phyloP scores from a whole-genome alignment of 73 alveolate species.

The Symbiodinium pilosum region DNA sequence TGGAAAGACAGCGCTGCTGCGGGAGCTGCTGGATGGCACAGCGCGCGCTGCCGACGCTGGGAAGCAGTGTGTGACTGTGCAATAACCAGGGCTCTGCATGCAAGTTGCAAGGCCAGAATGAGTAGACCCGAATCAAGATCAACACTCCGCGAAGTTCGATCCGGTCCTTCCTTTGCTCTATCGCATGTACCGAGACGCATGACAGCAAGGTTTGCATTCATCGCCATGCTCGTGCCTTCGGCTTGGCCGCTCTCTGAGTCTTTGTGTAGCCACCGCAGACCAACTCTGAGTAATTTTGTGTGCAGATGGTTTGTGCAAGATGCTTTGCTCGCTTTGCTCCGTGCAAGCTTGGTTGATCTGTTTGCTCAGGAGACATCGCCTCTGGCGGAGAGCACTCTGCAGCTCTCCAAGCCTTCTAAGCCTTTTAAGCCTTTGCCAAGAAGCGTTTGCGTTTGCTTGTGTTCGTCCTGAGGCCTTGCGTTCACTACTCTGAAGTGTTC shows the following conservation, averaged over 20 bases:
- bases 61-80: no score
- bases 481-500: constrained; percentile 73
- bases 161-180: no score
- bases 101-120: no score
- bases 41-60: not conserved
- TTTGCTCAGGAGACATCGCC: not conserved
- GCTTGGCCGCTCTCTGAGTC: constrained; percentile 5
- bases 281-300: no score
- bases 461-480: constrained; percentile 35
- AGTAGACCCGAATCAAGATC: no score
- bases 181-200: no score
- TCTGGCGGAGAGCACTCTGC: not conserved
- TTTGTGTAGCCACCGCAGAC: not conserved
- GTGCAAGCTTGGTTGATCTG: not conserved
- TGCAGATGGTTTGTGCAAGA: no score
- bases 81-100: no score
- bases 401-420: not conserved
- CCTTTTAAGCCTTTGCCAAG: no score
- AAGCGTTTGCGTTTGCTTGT: no score
- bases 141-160: no score
- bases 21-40: constrained; percentile 18
- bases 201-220: constrained; percentile 52
- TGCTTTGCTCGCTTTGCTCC: not conserved
- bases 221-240: constrained; percentile 84
- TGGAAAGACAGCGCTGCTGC: constrained; percentile 53